Evolutionary conservation across 208 protist genomes (phyloP).

Genomic region (Phytomonas sp.): DNA sequence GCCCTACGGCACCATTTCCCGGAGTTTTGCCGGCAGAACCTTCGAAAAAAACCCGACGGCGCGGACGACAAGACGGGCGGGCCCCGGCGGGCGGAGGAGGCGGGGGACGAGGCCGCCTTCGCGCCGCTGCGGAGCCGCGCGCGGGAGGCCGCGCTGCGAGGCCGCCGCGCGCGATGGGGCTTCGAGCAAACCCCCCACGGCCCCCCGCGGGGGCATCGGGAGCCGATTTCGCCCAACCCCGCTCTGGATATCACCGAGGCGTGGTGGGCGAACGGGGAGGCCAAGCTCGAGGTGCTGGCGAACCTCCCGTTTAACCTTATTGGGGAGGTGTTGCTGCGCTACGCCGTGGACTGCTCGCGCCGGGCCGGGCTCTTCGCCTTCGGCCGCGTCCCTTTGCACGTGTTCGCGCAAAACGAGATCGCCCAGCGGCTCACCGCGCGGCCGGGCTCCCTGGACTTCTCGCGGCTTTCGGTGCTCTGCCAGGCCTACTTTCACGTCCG

Average conservation of each 20-base stretch:
- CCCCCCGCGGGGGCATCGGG: not conserved
- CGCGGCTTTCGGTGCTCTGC: conserved; percentile 63
- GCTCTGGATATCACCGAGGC: conserved; percentile 42
- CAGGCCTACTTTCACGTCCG: conserved; percentile 80
- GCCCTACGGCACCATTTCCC: conserved; percentile 45
- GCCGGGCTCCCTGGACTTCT: conserved; percentile 69
- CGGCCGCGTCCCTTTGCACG: conserved; percentile 73
- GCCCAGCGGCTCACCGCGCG: conserved; percentile 73
- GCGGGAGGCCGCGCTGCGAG: conserved; percentile 19
- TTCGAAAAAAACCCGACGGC: conserved; percentile 16
- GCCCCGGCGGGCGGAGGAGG: not conserved
- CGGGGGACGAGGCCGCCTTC: not conserved
- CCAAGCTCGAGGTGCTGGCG: conserved; percentile 79
- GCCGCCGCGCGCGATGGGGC: conserved; percentile 14
- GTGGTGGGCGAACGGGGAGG: conserved; percentile 77
- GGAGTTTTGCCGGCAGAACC: conserved; percentile 43
- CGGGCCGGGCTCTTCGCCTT: conserved; percentile 65
- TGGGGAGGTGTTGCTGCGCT: conserved; percentile 77
- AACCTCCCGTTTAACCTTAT: conserved; percentile 84
- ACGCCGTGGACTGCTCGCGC: conserved; percentile 67
- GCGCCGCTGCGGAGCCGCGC: conserved; percentile 2
- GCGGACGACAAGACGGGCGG: not conserved
- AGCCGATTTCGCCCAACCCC: conserved; percentile 22
- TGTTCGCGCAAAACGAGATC: conserved; percentile 86
- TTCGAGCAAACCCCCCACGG: conserved; percentile 16